Base-by-base conservation (phyloP, 2,329 filamentous ascomycete genomes). In the Pochonia chlamydosporia region DNA sequence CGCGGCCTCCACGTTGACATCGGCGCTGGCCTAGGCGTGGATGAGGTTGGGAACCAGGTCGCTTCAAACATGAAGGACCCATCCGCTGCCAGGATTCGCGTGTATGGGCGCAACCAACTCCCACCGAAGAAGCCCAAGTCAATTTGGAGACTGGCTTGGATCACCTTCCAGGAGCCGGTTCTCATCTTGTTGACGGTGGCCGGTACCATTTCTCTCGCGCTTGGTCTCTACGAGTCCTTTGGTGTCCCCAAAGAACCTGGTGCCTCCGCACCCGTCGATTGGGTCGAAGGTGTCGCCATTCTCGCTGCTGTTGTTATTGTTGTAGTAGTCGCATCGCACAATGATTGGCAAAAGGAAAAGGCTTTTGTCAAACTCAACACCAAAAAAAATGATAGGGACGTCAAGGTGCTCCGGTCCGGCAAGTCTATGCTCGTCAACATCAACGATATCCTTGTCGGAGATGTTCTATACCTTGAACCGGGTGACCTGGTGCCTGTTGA, bases 141-240 rank as follows among this genome's bases (percentile, higher is more conserved):
- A 2, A 72, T 87, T 33, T 71, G 79, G 55, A 70, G 73, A 52
- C 64, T 87, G 23, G 74, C 84, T 48, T 88, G 84, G 84, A 77
- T 77, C 51, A 82, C 84, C 3, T 87, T 85, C 62, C 85, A 87
- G 54, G 85, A 89, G 63, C 85, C 85, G 53, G 81, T 89, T 28
- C 75, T 89, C 33, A 83, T 89, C 31, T 67, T 89, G 4, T 67
- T 89, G 49, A 85, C 82, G 0, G 73, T 81, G 28, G 85, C 85
- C 8, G 85, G 85, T 2, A 69, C 82, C 10, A 74, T 89, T 10
- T 89, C 84, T 1, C 65, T 89, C 5, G 81, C 80, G 7, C 69
- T 89, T 10, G 85, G 85, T 9, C 67, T 89, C 2, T 89, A 89
- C 56, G 79, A 87, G 61, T 84, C 81, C 0, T 75, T 85, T 39